Evolutionary conservation across 129 eudicot genomes (phyloP).

Genomic region (Dittrichia graveolens): DNA sequence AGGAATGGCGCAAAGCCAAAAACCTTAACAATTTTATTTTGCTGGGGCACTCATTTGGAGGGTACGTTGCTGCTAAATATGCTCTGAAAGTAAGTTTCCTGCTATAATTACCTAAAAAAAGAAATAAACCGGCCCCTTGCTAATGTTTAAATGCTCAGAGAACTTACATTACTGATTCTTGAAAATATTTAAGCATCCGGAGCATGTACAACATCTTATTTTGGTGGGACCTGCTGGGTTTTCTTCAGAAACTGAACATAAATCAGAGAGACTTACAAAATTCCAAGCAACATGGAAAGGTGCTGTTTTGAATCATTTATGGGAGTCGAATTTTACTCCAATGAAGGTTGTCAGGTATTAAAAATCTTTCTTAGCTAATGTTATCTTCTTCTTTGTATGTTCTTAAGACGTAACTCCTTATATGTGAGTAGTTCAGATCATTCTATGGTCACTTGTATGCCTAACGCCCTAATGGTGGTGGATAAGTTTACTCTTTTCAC

Average conservation of each 20-base stretch:
- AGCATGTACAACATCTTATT: slow-evolving; percentile 86
- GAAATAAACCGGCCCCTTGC: slow-evolving; percentile 1
- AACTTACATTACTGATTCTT: slow-evolving; percentile 10
- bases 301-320: slow-evolving; percentile 75
- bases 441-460: neutral
- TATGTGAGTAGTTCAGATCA: neutral
- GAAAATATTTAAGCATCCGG: slow-evolving; percentile 72
- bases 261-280: slow-evolving; percentile 61
- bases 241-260: slow-evolving; percentile 67
- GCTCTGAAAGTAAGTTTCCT: slow-evolving; percentile 66
- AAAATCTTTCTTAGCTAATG: neutral
- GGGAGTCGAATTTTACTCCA: slow-evolving; percentile 99
- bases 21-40: slow-evolving; percentile 86
- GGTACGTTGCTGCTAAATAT: slow-evolving; percentile 93
- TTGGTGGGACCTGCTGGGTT: slow-evolving; percentile 96
- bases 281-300: slow-evolving; percentile 95
- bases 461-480: no score
- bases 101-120: slow-evolving; percentile 5
- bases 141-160: slow-evolving; percentile 11
- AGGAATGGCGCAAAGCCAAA: slow-evolving; percentile 96
- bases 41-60: slow-evolving; percentile 98
- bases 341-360: slow-evolving; percentile 73
- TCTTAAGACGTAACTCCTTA: neutral
- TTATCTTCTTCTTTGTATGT: neutral
- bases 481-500: neutral